Conservation (phyloP, 2,329 filamentous ascomycete species). For the Verticillium isaacii region DNA sequence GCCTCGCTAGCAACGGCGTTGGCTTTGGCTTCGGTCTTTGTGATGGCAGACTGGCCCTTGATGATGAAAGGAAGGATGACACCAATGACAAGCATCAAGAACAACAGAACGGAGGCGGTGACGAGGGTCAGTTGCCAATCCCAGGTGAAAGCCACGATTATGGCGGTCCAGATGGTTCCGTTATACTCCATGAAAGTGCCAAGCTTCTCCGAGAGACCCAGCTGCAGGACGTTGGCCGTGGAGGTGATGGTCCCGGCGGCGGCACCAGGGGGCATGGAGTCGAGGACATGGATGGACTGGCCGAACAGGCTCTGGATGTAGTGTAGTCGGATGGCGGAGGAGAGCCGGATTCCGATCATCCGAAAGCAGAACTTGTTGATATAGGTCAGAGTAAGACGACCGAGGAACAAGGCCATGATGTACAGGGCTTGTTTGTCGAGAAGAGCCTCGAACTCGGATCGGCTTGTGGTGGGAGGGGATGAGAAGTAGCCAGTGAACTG, state of each 20-base stretch:
- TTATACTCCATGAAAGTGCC: slow-evolving; percentile 53
- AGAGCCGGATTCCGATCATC: slow-evolving; percentile 58
- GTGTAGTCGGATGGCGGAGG: slow-evolving; percentile 55
- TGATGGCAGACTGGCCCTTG: slow-evolving; percentile 41
- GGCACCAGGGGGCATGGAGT: slow-evolving; percentile 59
- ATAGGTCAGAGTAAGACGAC: slow-evolving; percentile 59
- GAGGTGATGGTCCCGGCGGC: slow-evolving; percentile 59
- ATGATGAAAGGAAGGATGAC: slow-evolving; percentile 51
- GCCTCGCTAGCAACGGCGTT: slow-evolving; percentile 57
- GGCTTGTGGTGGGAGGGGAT: slow-evolving; percentile 23
- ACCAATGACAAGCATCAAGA: slow-evolving; percentile 45
- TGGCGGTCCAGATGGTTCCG: slow-evolving; percentile 45
- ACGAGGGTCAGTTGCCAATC: slow-evolving; percentile 58
- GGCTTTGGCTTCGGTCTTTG: slow-evolving; percentile 51
- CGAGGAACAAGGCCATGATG: slow-evolving; percentile 67
- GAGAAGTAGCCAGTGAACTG: slow-evolving; percentile 41
- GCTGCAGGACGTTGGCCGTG: slow-evolving; percentile 58
- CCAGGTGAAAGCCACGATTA: slow-evolving; percentile 51
- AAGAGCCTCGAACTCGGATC: slow-evolving; percentile 31
- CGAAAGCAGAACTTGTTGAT: slow-evolving; percentile 57
- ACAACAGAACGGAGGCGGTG: slow-evolving; percentile 50
- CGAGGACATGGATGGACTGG: slow-evolving; percentile 64
- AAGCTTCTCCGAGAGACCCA: slow-evolving; percentile 61
- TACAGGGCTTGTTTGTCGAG: slow-evolving; percentile 52
- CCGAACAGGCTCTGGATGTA: slow-evolving; percentile 61